A percentile compares a stretch with the other conserved stretches of the same genome.
Evolutionary conservation across 2,329 filamentous ascomycete species (phyloP).

Genomic region (Cladosporium velox): DNA sequence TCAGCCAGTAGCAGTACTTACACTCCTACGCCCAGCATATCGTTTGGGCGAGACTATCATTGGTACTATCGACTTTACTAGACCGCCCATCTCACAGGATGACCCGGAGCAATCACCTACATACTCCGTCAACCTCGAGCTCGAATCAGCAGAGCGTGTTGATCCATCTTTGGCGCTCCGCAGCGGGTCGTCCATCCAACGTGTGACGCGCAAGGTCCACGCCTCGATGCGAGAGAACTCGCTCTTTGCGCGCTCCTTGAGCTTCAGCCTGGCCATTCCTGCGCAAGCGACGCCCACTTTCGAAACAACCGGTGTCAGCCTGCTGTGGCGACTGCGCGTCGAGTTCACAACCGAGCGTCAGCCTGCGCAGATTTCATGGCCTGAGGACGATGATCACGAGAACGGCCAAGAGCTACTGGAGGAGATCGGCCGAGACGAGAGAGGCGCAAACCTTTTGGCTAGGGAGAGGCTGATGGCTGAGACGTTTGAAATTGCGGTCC

Average conservation of each 20-base stretch:
- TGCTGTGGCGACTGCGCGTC: constrained; percentile 86
- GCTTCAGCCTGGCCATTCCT: constrained; percentile 83
- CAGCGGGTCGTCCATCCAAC: constrained; percentile 79
- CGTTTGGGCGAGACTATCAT: constrained; percentile 84
- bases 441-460: constrained; percentile 38
- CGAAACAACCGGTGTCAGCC: constrained; percentile 80
- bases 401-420: constrained; percentile 55
- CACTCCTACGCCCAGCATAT: constrained; percentile 84
- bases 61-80: constrained; percentile 79
- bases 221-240: constrained; percentile 78
- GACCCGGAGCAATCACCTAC: constrained; percentile 60
- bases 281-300: constrained; percentile 85
- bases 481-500: constrained; percentile 42
- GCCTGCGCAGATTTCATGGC: constrained; percentile 19
- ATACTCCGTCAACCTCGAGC: constrained; percentile 78
- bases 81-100: constrained; percentile 13
- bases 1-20: constrained; percentile 86
- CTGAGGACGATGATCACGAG: constrained; percentile 67
- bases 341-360: constrained; percentile 75
- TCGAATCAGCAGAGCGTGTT: constrained; percentile 86
- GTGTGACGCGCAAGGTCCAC: constrained; percentile 82
- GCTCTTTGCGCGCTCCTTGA: constrained; percentile 74
- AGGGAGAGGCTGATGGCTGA: constrained; percentile 39
- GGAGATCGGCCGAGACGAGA: constrained; percentile 39
- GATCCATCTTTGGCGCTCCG: constrained; percentile 78